A percentile compares a stretch with the other conserved stretches of the same genome.
phyloP scores from a whole-genome alignment of 352 stramenopile genomes.

The Pythium coloratum region DNA sequence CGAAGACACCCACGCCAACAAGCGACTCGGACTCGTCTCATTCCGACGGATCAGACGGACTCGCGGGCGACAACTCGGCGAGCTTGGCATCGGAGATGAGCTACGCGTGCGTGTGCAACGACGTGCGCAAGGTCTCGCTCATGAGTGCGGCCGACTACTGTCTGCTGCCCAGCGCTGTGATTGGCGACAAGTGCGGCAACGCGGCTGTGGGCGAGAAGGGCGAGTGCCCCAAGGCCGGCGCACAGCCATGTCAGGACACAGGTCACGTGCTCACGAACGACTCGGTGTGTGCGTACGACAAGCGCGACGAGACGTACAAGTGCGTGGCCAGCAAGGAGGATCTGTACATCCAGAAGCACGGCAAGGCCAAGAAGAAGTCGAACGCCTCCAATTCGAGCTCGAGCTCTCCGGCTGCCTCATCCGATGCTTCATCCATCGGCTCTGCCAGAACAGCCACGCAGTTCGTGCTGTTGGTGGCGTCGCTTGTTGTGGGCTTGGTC shows the following conservation, averaged over 20 bases:
- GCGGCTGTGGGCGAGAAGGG: conserved; percentile 45
- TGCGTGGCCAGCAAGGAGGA: conserved; percentile 68
- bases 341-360: conserved; percentile 52
- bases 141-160: conserved; percentile 78
- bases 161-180: conserved; percentile 36
- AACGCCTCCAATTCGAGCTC: not conserved
- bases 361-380: conserved; percentile 45
- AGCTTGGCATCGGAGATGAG: conserved; percentile 15
- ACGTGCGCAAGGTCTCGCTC: conserved; percentile 48
- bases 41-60: not conserved
- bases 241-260: conserved; percentile 56
- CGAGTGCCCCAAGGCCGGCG: conserved; percentile 49
- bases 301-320: conserved; percentile 69
- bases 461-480: conserved; percentile 11
- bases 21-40: not conserved
- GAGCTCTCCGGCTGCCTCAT: not conserved
- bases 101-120: conserved; percentile 25
- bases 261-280: conserved; percentile 64
- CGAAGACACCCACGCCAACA: not conserved
- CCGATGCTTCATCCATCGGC: not conserved
- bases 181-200: conserved; percentile 73
- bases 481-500: conserved; percentile 15
- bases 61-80: not conserved
- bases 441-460: not conserved
- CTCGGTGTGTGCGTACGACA: conserved; percentile 57